These are phyloP conservation scores for Oryza meridionalis DNA, from an alignment of 176 grass and related monocot genomes.

Conservation along the genomic window DNA sequence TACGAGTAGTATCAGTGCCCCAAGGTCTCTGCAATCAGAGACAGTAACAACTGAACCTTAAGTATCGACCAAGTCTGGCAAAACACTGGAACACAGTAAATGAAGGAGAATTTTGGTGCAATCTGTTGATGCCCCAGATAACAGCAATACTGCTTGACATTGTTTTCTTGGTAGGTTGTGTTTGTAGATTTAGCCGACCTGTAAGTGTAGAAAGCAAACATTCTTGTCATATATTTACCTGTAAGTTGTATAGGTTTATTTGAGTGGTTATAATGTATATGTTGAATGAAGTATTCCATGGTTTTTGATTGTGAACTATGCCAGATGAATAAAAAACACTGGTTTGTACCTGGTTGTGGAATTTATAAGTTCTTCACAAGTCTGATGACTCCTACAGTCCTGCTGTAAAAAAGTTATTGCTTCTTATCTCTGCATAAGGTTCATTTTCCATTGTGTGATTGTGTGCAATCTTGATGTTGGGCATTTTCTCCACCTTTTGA, in stretches of 20 bases:
- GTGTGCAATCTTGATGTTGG: neutral
- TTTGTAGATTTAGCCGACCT: constrained; percentile 34
- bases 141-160: constrained; percentile 36
- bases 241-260: constrained; percentile 33
- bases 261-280: constrained; percentile 47
- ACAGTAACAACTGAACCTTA: constrained; percentile 62
- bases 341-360: constrained; percentile 21
- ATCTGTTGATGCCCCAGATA: constrained; percentile 51
- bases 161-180: neutral
- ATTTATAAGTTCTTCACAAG: neutral
- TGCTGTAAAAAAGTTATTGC: neutral
- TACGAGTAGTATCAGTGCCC: constrained; percentile 47
- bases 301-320: constrained; percentile 29
- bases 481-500: neutral
- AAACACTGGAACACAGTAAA: constrained; percentile 43
- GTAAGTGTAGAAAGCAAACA: constrained; percentile 32
- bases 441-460: neutral
- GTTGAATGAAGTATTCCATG: neutral
- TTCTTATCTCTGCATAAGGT: neutral
- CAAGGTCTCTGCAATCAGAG: constrained; percentile 50
- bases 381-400: neutral
- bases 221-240: constrained; percentile 18
- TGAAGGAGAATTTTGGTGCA: constrained; percentile 48
- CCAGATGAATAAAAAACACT: constrained; percentile 9
- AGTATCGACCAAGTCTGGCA: constrained; percentile 44